A percentile compares a stretch with the other conserved stretches of the same genome.
phyloP scores from a whole-genome alignment of 2,329 filamentous ascomycete species.

The Fusarium falciforme region DNA sequence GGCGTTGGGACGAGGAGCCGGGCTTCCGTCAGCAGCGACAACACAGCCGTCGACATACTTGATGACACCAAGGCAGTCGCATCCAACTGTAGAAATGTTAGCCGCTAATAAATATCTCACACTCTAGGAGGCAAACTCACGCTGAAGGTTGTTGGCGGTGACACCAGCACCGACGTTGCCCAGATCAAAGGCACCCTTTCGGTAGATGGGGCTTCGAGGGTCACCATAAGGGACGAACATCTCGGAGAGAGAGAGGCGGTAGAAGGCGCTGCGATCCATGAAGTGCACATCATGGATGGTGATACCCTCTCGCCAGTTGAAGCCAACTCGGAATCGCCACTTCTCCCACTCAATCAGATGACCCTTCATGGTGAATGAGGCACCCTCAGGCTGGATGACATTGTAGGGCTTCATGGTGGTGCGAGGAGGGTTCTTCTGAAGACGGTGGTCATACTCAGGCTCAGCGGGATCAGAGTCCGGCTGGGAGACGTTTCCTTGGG shows the following conservation, averaged over 20 bases:
- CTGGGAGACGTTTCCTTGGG: constrained; percentile 1
- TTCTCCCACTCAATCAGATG: constrained; percentile 66
- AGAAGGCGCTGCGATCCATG: constrained; percentile 71
- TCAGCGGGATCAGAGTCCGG: constrained; percentile 12
- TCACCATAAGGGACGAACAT: constrained; percentile 77
- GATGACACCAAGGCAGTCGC: constrained; percentile 60
- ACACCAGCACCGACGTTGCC: constrained; percentile 74
- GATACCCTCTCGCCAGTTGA: constrained; percentile 75
- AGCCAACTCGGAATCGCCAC: constrained; percentile 74
- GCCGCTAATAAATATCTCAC: not conserved
- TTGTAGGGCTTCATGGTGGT: constrained; percentile 46
- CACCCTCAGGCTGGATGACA: constrained; percentile 46
- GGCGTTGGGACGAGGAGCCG: constrained; percentile 8
- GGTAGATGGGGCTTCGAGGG: constrained; percentile 69
- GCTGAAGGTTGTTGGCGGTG: constrained; percentile 72
- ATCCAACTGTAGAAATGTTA: not conserved
- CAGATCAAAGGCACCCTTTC: constrained; percentile 76
- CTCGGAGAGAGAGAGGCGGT: constrained; percentile 72
- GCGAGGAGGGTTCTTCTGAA: constrained; percentile 34
- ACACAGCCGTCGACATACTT: constrained; percentile 33
- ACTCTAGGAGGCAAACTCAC: constrained; percentile 74
- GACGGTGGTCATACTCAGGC: constrained; percentile 49
- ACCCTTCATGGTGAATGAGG: constrained; percentile 55
- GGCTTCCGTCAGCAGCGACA: not conserved
- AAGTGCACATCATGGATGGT: constrained; percentile 54